phyloP scores from a whole-genome alignment of 176 grass and related monocot genomes.

The Ensete ventricosum region DNA sequence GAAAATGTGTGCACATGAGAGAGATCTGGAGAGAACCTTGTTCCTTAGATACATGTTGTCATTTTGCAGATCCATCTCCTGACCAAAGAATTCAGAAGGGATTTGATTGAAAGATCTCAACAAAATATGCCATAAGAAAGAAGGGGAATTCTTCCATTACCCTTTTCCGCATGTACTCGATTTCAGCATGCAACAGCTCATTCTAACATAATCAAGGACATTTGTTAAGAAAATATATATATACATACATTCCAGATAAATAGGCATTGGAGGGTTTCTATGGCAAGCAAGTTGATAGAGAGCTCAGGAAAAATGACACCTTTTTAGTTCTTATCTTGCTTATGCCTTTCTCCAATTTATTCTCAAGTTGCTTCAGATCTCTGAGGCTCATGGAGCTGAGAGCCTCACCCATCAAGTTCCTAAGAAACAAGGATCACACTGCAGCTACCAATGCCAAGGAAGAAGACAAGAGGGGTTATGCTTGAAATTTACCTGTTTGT shows the following conservation, averaged over 20 bases:
- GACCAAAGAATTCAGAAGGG: neutral
- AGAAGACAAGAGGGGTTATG: neutral
- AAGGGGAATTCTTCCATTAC: constrained; percentile 22
- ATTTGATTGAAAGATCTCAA: neutral
- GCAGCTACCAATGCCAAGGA: no score
- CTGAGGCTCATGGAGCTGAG: constrained; percentile 34
- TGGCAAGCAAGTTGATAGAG: no score
- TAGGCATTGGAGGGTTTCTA: neutral
- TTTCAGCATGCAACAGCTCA: constrained; percentile 53
- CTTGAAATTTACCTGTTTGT: constrained; percentile 51
- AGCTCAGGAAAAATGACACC: constrained; percentile 23
- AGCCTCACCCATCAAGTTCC: constrained; percentile 49
- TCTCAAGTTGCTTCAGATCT: constrained; percentile 60
- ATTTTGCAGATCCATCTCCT: constrained; percentile 64
- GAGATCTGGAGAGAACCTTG: constrained; percentile 28
- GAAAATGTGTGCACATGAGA: neutral
- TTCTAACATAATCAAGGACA: constrained; percentile 33
- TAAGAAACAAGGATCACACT: constrained; percentile 8
- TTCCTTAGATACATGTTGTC: constrained; percentile 48
- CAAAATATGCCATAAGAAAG: neutral
- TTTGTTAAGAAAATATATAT: neutral
- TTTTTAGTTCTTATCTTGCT: constrained; percentile 80
- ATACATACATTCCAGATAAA: neutral
- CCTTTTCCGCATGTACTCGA: constrained; percentile 46
- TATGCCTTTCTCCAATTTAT: constrained; percentile 59